These are phyloP conservation scores for Ustilago nuda DNA, from an alignment of 1,284 basidiomycete species.

Conservation along the genomic window DNA sequence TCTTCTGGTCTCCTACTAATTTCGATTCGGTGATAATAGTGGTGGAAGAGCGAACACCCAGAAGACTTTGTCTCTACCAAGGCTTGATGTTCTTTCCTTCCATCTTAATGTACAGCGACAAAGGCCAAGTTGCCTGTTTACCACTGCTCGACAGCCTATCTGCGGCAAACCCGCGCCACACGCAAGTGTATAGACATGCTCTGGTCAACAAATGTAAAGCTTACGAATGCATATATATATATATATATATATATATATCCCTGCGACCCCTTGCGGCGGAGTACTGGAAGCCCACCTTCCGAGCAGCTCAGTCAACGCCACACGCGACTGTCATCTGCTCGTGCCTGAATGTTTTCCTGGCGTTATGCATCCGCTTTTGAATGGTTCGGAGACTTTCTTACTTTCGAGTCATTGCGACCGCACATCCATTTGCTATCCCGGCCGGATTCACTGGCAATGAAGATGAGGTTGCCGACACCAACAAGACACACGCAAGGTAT, in stretches of 20 bases:
- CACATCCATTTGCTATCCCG: no score
- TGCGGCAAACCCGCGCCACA: neutral
- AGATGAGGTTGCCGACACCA: neutral
- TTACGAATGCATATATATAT: neutral
- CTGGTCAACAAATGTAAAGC: neutral
- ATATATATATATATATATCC: neutral
- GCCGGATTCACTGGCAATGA: no score
- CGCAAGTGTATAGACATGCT: neutral
- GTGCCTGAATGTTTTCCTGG: no score
- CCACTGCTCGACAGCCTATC: neutral
- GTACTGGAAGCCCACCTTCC: neutral
- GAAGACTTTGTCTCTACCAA: constrained; percentile 43
- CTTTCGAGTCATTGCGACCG: no score
- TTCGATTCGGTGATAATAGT: constrained; percentile 10
- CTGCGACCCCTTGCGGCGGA: neutral
- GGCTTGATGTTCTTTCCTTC: constrained; percentile 6
- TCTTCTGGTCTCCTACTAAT: neutral
- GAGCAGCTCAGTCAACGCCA: neutral
- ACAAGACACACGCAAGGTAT: neutral
- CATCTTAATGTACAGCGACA: neutral
- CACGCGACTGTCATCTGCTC: neutral
- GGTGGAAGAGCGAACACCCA: constrained; percentile 56
- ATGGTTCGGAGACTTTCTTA: no score
- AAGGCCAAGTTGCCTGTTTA: neutral
- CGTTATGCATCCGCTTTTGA: no score